Evolutionary conservation across 1,284 basidiomycete genomes (phyloP).

Genomic region (Marasmius sp.): DNA sequence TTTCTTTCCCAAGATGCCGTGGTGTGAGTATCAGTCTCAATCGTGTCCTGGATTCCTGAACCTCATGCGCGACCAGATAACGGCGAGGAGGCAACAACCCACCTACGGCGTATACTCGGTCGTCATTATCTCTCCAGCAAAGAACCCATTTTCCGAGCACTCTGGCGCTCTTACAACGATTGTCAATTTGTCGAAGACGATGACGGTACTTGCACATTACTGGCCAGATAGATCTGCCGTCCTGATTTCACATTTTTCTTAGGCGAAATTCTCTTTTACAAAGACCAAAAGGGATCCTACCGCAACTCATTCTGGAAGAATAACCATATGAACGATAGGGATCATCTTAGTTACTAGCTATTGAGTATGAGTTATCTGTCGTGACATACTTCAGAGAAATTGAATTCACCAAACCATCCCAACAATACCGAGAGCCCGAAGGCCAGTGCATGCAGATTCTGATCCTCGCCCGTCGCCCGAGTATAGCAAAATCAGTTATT

Average conservation of each 20-base stretch:
- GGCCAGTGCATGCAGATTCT: too few relatives aligned
- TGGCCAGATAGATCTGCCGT: not conserved
- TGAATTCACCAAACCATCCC: too few relatives aligned
- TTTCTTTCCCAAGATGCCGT: constrained; percentile 22
- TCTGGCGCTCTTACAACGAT: constrained; percentile 42
- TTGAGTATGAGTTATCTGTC: too few relatives aligned
- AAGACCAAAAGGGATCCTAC: constrained; percentile 53
- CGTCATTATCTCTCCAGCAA: constrained; percentile 36
- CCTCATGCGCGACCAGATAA: constrained; percentile 23
- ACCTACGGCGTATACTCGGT: constrained; percentile 22
- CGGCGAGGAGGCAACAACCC: constrained; percentile 36
- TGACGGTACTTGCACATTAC: not conserved
- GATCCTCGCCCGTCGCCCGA: too few relatives aligned
- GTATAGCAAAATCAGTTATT: too few relatives aligned
- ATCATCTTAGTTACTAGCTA: too few relatives aligned
- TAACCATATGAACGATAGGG: too few relatives aligned
- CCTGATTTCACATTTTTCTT: not conserved
- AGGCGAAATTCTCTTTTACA: constrained; percentile 14
- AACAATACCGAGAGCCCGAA: too few relatives aligned
- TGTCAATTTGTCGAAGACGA: constrained; percentile 63
- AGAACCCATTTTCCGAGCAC: constrained; percentile 35
- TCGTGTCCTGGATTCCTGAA: not conserved
- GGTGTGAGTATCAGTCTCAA: constrained; percentile 10
- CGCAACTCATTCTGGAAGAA: too few relatives aligned
- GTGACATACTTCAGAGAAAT: too few relatives aligned